Evolutionary conservation across 768 basidiomycete species (phyloP).

Genomic region (Amanita inopinata): DNA sequence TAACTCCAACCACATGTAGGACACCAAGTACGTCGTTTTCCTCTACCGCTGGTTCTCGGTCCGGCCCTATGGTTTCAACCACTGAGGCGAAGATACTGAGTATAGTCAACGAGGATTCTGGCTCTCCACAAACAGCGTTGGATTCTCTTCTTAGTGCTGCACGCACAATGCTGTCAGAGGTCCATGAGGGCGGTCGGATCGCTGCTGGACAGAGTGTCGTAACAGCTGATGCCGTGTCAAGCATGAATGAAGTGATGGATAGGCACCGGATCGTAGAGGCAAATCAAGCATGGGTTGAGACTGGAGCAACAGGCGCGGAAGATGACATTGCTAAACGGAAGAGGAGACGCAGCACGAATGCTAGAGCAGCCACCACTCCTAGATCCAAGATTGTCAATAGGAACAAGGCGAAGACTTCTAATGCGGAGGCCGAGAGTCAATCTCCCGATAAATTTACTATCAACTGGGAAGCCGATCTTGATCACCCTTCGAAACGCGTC

Average conservation of each 20-base stretch:
- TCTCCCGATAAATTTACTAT: too few species aligned
- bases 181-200: slow-evolving; percentile 17
- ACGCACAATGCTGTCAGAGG: slow-evolving; percentile 39
- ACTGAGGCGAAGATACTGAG: slow-evolving; percentile 7
- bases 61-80: background rate
- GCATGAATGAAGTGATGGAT: background rate
- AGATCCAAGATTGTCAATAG: slow-evolving; percentile 1
- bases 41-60: background rate
- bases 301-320: background rate
- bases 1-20: background rate
- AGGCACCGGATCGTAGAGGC: background rate
- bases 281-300: background rate
- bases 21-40: background rate
- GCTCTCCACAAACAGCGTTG: slow-evolving; percentile 29
- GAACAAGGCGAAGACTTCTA: background rate
- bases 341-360: slow-evolving; percentile 3
- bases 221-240: slow-evolving; percentile 14
- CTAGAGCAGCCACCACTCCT: background rate
- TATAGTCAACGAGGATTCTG: slow-evolving; percentile 7
- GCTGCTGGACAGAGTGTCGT: slow-evolving; percentile 9
- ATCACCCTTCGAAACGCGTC: slow-evolving; percentile 7
- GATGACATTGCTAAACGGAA: background rate
- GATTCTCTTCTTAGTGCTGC: slow-evolving; percentile 56
- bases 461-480: slow-evolving; percentile 3
- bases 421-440: background rate